Base-by-base conservation (phyloP, 257 asterid genomes). In the Vinca minor region DNA sequence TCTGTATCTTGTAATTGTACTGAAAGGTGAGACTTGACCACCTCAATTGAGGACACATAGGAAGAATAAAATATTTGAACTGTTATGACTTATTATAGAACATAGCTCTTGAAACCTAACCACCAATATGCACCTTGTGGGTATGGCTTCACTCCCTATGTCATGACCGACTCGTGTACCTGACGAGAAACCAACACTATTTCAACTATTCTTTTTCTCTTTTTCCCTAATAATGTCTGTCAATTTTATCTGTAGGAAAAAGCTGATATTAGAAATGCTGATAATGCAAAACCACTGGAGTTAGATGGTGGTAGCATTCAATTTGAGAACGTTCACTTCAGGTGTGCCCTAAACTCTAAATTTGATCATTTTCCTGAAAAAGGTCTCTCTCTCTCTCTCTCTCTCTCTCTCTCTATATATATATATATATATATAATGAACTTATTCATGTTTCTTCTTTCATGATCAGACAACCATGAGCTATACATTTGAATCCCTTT, bases 251-350 rank as follows among this genome's bases (percentile, higher is more conserved):
- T 35, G 61, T 83, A 93, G 98, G 98, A 89, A 76, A 93, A 81
- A 67, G 84, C 95, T 56, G 95, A 93, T 29, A 81, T 93, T 61
- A 83, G 79, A 72, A 84, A 87, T 69, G 70, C 72, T 7, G 81
- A 75, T 62, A 76, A 78, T 79, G 91, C 97, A 26, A 83, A 84
- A 75, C 86, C 95, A 60, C 79, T 93, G 75, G 73, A 73, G 74
- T 80, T 89, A 56, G 65, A 70, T 61, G 96, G 95, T 66, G 95
- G 96, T 61, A 57, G 77, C 73, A 75, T 93, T 78, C 85, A 85
- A 76, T 87, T 93, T 78, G 87, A 89, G 57, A 76, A 85, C 36
- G 96, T 89, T 68, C 89, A 89, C 79, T 93, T 93, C 91, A 93
- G 98, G 98, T 91, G 67, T 50, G 56, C 47, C n/a, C 44, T 15